Evolutionary conservation across 2,329 filamentous ascomycete species (phyloP), one percentile per base, ranked within the genome.

Genomic region (Mycogone perniciosa): DNA sequence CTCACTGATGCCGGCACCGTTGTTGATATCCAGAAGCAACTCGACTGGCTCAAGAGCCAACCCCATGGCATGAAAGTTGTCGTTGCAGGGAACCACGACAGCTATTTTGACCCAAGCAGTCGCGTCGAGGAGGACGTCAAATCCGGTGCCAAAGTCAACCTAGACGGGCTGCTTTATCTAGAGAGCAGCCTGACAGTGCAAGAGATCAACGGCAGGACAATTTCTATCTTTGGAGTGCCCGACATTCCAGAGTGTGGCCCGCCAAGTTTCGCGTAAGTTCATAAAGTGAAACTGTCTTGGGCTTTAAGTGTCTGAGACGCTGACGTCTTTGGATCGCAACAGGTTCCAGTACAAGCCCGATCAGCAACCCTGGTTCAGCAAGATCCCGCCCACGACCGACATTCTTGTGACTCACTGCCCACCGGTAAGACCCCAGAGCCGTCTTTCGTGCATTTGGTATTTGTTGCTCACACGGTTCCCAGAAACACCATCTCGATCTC

Each of bases 41-140:
- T 96, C 40, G 81, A 95, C 71, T 96, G 89, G 89, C 75, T 96
- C 9, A 78, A 76, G 43, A 73, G 74, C 4, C 77, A 91, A 6
- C 87, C 88, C 0, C 89, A 96, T 62, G 70, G 71, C 34, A 79
- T 95, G 66, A 95, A 96, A 67, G 76, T 96, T 27, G 79, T 91
- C 34, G 82, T 97, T 31, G 82, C 83, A 31, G 92, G 92, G 1
- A 96, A 96, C 64, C 92, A 96, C 66, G 92, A 96, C 64, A 85
- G 82, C 60, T 95, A 82, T 73, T 86, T 95, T 54, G 92, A 95
- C 66, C 73, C 79, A 27, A 73, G 75, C 33, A 82, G 81, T 10
- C 77, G 87, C 4, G 67, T 66, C 11, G 69, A 75, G 7, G 73
- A 78, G 42, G 82, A 89, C 62, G 73, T 75, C 20, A 63, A 72